Conservation (phyloP, 2,329 filamentous ascomycete species). For the Dryadomyces quercivorus region DNA sequence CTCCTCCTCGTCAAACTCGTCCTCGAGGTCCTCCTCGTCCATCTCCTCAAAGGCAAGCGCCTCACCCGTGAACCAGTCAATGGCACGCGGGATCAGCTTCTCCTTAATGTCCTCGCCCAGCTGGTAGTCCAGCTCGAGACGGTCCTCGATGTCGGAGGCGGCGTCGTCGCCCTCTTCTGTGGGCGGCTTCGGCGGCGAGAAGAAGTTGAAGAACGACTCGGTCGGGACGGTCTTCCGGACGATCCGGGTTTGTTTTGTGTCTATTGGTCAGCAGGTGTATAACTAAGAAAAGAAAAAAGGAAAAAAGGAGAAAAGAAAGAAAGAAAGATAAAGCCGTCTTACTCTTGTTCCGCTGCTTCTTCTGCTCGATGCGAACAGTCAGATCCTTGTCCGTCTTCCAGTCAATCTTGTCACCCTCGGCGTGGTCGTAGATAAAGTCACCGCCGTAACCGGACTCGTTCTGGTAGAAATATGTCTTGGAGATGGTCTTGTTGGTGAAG, state of each 20-base stretch:
- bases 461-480: conserved; percentile 98
- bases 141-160: conserved; percentile 88
- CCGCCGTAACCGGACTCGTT: conserved; percentile 97
- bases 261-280: conserved; percentile 31
- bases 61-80: conserved; percentile 99
- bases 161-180: conserved; percentile 61
- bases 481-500: conserved; percentile 94
- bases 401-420: conserved; percentile 94
- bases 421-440: conserved; percentile 99
- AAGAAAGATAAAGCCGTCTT: conserved; percentile 28
- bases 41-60: conserved; percentile 93
- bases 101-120: conserved; percentile 99
- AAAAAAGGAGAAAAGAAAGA: too few species aligned
- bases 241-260: conserved; percentile 97
- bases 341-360: conserved; percentile 99
- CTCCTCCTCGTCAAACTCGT: conserved; percentile 78
- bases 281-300: too few species aligned
- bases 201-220: conserved; percentile 99
- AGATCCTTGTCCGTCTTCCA: conserved; percentile 92
- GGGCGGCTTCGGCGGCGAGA: conserved; percentile 84
- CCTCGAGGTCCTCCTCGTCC: conserved; percentile 68
- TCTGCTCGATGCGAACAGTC: conserved; percentile 90
- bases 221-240: conserved; percentile 99
- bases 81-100: conserved; percentile 95
- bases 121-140: conserved; percentile 96